Evolutionary conservation across 2,329 filamentous ascomycete genomes (phyloP).

Genomic region (Penicillium hesseltinei): DNA sequence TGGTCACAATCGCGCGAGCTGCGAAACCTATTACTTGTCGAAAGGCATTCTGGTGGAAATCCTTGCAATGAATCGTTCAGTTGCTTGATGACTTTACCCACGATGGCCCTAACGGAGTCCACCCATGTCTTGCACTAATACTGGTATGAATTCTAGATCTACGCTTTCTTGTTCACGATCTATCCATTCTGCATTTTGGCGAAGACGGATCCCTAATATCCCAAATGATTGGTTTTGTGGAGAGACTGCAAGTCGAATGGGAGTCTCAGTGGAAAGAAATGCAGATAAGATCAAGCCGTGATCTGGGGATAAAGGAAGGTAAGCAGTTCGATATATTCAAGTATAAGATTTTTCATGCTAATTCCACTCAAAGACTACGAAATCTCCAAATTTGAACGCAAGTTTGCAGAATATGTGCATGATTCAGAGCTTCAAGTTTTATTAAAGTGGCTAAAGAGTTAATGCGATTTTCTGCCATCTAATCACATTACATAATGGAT

Average conservation of each 20-base stretch:
- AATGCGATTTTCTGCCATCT: slow-evolving; percentile 20
- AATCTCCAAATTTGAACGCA: slow-evolving; percentile 14
- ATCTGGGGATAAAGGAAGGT: slow-evolving; percentile 5
- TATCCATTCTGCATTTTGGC: slow-evolving; percentile 20
- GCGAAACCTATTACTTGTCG: slow-evolving; percentile 13
- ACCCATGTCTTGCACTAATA: slow-evolving; percentile 30
- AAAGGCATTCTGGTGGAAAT: slow-evolving; percentile 2
- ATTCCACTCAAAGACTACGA: slow-evolving; percentile 7
- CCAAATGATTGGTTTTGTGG: slow-evolving; percentile 26
- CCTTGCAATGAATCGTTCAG: slow-evolving; percentile 25
- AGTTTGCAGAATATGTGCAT: slow-evolving; percentile 11
- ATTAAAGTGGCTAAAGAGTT: slow-evolving; percentile 17
- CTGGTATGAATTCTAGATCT: slow-evolving; percentile 16
- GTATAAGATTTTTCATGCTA: neutral
- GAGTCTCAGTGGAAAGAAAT: slow-evolving; percentile 20
- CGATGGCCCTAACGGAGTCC: slow-evolving; percentile 35
- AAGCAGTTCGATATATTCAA: neutral
- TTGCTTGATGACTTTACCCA: slow-evolving; percentile 32
- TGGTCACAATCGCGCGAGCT: slow-evolving; percentile 18
- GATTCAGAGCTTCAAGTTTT: slow-evolving; percentile 15
- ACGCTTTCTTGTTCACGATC: slow-evolving; percentile 20
- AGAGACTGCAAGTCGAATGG: slow-evolving; percentile 20
- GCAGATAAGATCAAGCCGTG: neutral
- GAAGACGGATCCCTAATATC: slow-evolving; percentile 14
- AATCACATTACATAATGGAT: neutral